Percentiles rank a stretch among this genome's conserved stretches.
Evolutionary conservation across 2,329 filamentous ascomycete species (phyloP).

Genomic region (Penicillium concentricum): DNA sequence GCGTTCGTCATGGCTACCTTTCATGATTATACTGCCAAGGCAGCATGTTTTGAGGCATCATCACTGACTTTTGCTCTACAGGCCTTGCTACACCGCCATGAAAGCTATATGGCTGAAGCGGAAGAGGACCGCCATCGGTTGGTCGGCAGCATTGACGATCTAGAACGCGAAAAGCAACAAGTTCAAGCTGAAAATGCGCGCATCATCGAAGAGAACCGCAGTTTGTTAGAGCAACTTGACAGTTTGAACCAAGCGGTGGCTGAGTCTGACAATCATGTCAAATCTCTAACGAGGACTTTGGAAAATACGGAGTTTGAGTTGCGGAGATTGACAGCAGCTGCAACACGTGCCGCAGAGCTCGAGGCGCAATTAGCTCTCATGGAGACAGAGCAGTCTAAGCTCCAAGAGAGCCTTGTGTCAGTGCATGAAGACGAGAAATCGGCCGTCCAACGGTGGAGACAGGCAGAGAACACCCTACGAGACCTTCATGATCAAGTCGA

Average conservation of each 20-base stretch:
- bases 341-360: constrained; percentile 71
- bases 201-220: constrained; percentile 79
- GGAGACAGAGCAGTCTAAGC: constrained; percentile 74
- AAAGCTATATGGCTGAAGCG: constrained; percentile 89
- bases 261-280: constrained; percentile 77
- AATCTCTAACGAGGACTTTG: constrained; percentile 72
- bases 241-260: constrained; percentile 73
- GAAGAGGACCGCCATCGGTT: constrained; percentile 79
- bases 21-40: constrained; percentile 22
- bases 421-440: constrained; percentile 74
- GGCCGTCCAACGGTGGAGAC: constrained; percentile 78
- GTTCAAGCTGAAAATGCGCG: constrained; percentile 75
- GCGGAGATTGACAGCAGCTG: constrained; percentile 70
- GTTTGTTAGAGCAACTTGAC: constrained; percentile 80
- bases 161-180: constrained; percentile 71
- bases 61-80: constrained; percentile 73
- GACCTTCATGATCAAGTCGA: constrained; percentile 86
- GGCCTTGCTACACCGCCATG: constrained; percentile 88
- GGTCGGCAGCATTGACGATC: constrained; percentile 67
- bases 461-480: constrained; percentile 74
- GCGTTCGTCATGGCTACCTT: constrained; percentile 32
- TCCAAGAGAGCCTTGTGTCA: constrained; percentile 66
- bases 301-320: constrained; percentile 75
- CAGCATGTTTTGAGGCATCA: constrained; percentile 32
- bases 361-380: constrained; percentile 77